Base-by-base conservation (phyloP, 495 filamentous ascomycete genomes). In the Penicillium paxilli region DNA sequence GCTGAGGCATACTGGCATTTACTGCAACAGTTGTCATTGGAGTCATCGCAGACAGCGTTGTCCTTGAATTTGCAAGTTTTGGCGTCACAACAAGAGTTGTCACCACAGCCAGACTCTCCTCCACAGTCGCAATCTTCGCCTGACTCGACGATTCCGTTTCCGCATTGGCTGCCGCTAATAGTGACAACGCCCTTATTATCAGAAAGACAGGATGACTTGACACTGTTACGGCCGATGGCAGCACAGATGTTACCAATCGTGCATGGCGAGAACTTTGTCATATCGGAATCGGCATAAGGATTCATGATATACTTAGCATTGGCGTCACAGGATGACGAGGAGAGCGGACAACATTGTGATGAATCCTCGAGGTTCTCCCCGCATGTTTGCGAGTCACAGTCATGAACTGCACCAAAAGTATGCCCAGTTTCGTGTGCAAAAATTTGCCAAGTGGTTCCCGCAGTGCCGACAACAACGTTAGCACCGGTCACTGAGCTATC, bases 71-170 rank as follows among this genome's bases (percentile, higher is more conserved):
- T 91, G 83, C 94, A 98, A 11, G 95, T 98, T 5, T 68, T 83
- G 3, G 92, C 70, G 59, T 98, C 80, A 69, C 94, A 98, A 77
- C 94, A 98, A 22, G 60, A 51, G 69, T 98, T 90, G 58, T 76
- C 68, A 16, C 75, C 83, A 67, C 94, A 98, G 37, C 81, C 81
- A 25, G 74, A 71, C 6, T 68, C 67, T 37, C 92, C 94, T 48
- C 94, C 95, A 64, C 94, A 98, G 72, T 98, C 94, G 70, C 94
- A 98, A 14, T 98, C 88, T 70, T 98, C 94, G 56, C 90, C 94
- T 9, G 79, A 70, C 69, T 98, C 94, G 35, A 98, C 95, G 55
- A 98, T 98, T 41, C 94, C 94, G 69, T 98, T 98, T 45, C 94
- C 94, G 66, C 94, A 98, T 63, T 90, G 85, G 52, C 86, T 87